Evolutionary conservation across 1,284 basidiomycete species (phyloP), one percentile per base, ranked within the genome.

Genomic region (Inonotus obliquus): DNA sequence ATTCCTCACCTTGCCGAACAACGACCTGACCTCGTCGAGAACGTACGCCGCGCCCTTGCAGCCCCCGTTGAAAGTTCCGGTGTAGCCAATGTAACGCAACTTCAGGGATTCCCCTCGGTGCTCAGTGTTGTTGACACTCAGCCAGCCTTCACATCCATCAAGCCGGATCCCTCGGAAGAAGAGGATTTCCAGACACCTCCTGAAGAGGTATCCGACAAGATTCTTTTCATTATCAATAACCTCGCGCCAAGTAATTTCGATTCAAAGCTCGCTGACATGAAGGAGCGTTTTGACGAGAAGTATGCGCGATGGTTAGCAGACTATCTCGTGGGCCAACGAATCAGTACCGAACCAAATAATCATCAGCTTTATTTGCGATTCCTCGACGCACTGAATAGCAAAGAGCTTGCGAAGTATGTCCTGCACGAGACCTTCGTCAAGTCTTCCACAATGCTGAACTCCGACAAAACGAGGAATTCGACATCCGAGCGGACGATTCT

Each of bases 181-280:
- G 84, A 85, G 62, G 73, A 74, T 59, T 79, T 90, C 23, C 78
- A 82, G 55, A 75, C 80, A 58, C 97, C 96, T 2, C 84, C 90
- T 19, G 94, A 98, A 72, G 92, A 92, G 66, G 77, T 91, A 23
- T 93, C 94, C 23, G 97, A 99, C 81, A 89, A 89, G 69, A 94
- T 99, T 67, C 80, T 99, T 54, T 99, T 99, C 81, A 94, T 98
- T 69, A 88, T 99, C 76, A 99, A 99, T 79, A 98, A 99, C 69
- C 83, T 99, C 57, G 94, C 96, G 0, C 92, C 94, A 2, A 92
- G 81, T 75, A 99, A 99, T 73, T 94, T 98, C 67, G 94, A 96
- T 45, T 71, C 81, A 35, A 98, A 98, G 75, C 76, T 95, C 38
- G 74, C 76, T 47, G 95, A 97, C 70, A 94, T 98, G 85, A 80